Percentiles rank a stretch among this genome's conserved stretches.
phyloP scores from a whole-genome alignment of 2,329 filamentous ascomycete species.

The Exserohilum rostratum region DNA sequence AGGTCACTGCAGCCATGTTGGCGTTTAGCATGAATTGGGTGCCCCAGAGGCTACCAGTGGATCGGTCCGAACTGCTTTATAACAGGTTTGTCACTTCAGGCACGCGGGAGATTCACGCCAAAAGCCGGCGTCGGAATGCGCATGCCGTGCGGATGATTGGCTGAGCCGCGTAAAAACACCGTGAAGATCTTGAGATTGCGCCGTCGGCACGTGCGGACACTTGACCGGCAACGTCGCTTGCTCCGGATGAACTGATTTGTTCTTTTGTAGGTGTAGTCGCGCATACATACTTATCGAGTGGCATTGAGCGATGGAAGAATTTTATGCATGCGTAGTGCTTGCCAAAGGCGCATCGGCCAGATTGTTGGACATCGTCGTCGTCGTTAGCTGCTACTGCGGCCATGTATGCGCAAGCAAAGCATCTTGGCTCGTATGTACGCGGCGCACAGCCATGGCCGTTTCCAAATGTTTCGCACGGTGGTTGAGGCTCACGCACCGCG shows the following conservation, averaged over 20 bases:
- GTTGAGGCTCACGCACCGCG: neutral
- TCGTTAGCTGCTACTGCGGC: too few relatives aligned
- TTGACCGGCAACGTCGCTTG: neutral
- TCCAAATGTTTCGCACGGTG: neutral
- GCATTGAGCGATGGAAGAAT: neutral
- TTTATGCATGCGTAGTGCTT: neutral
- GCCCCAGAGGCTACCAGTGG: slow-evolving; percentile 1
- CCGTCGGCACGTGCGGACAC: neutral
- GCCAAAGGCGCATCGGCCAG: neutral
- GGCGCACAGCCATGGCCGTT: neutral
- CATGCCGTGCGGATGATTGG: slow-evolving; percentile 5
- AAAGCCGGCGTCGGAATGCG: slow-evolving; percentile 1
- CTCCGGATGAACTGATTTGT: neutral
- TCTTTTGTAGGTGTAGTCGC: too few relatives aligned
- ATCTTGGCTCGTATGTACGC: neutral
- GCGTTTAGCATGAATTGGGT: slow-evolving; percentile 15
- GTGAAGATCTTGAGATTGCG: slow-evolving; percentile 6
- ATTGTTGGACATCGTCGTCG: neutral
- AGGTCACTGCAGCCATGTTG: slow-evolving; percentile 2
- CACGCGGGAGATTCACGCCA: slow-evolving; percentile 7
- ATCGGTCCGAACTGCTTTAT: slow-evolving; percentile 18
- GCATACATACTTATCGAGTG: too few relatives aligned
- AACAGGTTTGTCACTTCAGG: slow-evolving; percentile 13
- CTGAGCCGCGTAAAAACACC: neutral
- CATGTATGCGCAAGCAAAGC: neutral